Percentiles rank a stretch among this genome's conserved stretches.
Evolutionary conservation across 2,329 filamentous ascomycete species (phyloP).

Genomic region (Xylariaceae sp.): DNA sequence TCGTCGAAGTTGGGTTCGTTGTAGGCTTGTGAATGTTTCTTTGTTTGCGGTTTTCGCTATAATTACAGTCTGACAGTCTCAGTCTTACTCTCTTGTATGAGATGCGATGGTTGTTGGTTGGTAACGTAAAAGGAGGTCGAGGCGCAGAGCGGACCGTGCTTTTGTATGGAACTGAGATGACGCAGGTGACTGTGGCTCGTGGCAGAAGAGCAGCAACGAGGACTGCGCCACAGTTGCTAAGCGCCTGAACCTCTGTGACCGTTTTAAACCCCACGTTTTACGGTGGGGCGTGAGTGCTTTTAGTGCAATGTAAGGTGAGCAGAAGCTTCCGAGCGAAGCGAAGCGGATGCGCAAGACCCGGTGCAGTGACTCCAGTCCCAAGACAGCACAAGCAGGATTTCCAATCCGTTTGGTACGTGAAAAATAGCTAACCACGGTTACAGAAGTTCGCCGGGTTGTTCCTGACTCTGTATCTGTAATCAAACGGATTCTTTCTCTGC

Average conservation of each 20-base stretch:
- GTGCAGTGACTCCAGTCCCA: not conserved
- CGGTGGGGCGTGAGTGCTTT: not conserved
- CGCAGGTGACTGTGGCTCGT: not conserved
- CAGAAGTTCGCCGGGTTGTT: too few species aligned
- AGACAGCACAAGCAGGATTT: too few species aligned
- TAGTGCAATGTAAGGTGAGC: not conserved
- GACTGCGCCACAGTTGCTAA: not conserved
- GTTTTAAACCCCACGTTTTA: not conserved
- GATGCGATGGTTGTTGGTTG: not conserved
- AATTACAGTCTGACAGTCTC: too few species aligned
- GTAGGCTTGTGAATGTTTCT: not conserved
- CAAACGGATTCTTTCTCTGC: not conserved
- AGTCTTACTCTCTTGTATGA: too few species aligned
- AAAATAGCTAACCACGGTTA: too few species aligned
- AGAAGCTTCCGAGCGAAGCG: not conserved
- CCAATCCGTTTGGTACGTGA: too few species aligned
- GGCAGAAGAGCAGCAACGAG: not conserved
- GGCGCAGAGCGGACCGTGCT: not conserved
- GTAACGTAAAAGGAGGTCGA: slow-evolving; percentile 20
- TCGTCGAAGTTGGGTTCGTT: not conserved
- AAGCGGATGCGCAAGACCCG: not conserved
- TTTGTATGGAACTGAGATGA: not conserved
- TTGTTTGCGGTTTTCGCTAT: not conserved
- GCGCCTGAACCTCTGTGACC: too few species aligned
- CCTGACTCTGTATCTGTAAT: too few species aligned